Conservation (phyloP, 257 asterid genomes). For the Penstemon davidsonii region DNA sequence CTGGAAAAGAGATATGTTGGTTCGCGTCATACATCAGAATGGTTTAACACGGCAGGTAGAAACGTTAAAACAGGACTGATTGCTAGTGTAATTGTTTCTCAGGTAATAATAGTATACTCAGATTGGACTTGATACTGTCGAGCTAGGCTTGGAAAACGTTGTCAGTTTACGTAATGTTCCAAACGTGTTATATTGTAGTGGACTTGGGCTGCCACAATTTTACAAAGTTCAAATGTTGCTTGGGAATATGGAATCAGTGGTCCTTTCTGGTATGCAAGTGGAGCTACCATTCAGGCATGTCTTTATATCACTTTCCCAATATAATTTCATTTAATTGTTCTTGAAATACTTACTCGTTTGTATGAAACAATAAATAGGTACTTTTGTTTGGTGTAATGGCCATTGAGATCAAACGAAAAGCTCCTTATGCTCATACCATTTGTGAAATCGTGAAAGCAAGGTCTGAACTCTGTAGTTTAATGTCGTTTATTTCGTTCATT, state of each 20-base stretch:
- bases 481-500: background rate
- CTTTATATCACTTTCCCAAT: background rate
- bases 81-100: conserved; percentile 92
- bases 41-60: conserved; percentile 97
- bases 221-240: conserved; percentile 91
- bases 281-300: conserved; percentile 87
- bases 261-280: conserved; percentile 99
- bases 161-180: background rate
- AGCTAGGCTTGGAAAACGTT: background rate
- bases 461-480: conserved; percentile 30
- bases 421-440: conserved; percentile 88
- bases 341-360: conserved; percentile 15
- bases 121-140: background rate
- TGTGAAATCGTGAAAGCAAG: conserved; percentile 93
- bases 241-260: conserved; percentile 96
- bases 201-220: conserved; percentile 98
- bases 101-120: conserved; percentile 43
- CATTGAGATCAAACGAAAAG: conserved; percentile 90
- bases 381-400: conserved; percentile 91
- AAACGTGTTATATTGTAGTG: conserved; percentile 49
- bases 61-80: conserved; percentile 91
- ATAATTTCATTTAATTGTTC: background rate
- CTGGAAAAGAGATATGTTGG: conserved; percentile 89
- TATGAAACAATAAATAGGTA: conserved; percentile 42
- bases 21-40: conserved; percentile 83